Evolutionary conservation across 2,329 filamentous ascomycete genomes (phyloP), one percentile per base, ranked within the genome.

Genomic region (Aspergillus fumigatiaffinis): DNA sequence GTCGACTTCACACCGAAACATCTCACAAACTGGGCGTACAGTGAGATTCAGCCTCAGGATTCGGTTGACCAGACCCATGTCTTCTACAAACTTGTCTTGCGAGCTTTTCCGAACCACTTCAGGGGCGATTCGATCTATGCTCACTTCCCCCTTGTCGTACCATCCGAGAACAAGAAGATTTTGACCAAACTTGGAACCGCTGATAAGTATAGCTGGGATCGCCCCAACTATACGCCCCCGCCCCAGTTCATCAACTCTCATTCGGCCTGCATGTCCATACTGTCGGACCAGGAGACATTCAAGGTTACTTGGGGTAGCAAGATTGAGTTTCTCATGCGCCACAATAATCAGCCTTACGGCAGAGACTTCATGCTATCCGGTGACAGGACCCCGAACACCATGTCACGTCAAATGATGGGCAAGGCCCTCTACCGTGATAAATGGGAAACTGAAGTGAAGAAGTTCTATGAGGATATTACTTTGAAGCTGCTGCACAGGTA

Each of bases 11-110:
- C 73, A 4, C 73, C 76, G 3, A 73, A 71, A n/a, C 71, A 74
- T 50, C 66, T 79, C 35, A 80, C 77, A 20, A 77, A 74, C 48
- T 80, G 77, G 77, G 77, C 75, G 7, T 78, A 71, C 60, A 74
- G 68, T 23, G 74, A 78, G 59, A 76, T 78, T 23, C 71, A 73
- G 46, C 76, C 71, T 32, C 75, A 80, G 57, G 63, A 71, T 4
- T 67, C 71, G 1, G 74, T 82, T 51, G 79, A 80, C 52, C 75
- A 79, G 47, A 80, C 80, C 44, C 78, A 79, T 50, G 75, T 80
- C 52, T 76, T 82, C 61, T 82, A 82, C 68, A 81, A 80, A 63
- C 71, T 82, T n/a, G 75, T 80, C 57, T 71, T 81, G 56, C 73
- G 79, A 51, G 77, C 79, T 2, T 74, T 82, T 55, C 80, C 80